phyloP scores from a whole-genome alignment of 805 yeast species.

The Metschnikowia henanensis region DNA sequence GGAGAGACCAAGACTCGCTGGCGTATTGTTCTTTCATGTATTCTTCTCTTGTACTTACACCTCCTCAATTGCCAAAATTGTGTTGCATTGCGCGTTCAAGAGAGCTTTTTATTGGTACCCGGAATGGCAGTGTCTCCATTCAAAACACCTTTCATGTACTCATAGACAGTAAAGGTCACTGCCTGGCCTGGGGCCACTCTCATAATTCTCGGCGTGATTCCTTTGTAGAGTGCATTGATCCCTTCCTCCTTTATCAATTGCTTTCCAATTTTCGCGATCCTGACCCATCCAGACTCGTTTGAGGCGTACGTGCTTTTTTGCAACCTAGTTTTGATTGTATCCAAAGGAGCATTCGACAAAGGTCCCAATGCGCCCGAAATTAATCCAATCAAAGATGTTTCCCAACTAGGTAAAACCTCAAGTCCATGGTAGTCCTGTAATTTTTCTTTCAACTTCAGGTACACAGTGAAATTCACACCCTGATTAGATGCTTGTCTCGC shows the following conservation, averaged over 20 bases:
- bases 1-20: too few species aligned
- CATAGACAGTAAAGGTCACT: conserved; percentile 96
- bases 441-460: conserved; percentile 75
- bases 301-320: conserved; percentile 80
- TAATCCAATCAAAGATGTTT: conserved; percentile 89
- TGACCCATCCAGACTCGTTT: conserved; percentile 68
- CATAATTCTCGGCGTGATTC: conserved; percentile 98
- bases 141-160: conserved; percentile 72
- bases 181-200: conserved; percentile 99
- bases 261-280: conserved; percentile 78
- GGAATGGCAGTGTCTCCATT: conserved; percentile 27
- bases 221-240: conserved; percentile 70
- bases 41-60: too few species aligned
- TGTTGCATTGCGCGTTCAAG: too few species aligned
- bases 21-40: too few species aligned
- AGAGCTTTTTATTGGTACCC: conserved; percentile 22
- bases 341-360: conserved; percentile 95
- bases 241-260: conserved; percentile 91
- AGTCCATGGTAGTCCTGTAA: conserved; percentile 61
- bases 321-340: conserved; percentile 95
- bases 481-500: conserved; percentile 98
- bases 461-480: conserved; percentile 97
- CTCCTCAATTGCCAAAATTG: too few species aligned
- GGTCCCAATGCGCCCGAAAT: conserved; percentile 98
- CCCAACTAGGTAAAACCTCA: conserved; percentile 82